Conservation (phyloP, 163 green algal species). For the Scenedesmus sp. region DNA sequence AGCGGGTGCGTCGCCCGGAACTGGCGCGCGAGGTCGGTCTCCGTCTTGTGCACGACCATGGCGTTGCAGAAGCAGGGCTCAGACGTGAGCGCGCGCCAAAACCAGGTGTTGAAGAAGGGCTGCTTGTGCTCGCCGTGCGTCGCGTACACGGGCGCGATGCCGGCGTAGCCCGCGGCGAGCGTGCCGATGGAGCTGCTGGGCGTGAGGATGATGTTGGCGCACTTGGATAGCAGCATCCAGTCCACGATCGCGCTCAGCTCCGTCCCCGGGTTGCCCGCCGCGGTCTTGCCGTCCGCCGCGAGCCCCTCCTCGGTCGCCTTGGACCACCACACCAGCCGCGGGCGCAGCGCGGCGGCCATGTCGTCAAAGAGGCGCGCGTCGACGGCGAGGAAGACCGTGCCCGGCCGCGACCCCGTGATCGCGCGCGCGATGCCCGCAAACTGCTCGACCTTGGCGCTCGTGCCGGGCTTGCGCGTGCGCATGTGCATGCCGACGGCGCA, state of each 20-base stretch:
- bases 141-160: conserved; percentile 3
- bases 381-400: conserved; percentile 8
- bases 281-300: neutral
- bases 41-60: no score
- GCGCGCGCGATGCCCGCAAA: conserved; percentile 14
- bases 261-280: conserved; percentile 21
- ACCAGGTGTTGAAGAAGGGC: conserved; percentile 26
- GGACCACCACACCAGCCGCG: conserved; percentile 1
- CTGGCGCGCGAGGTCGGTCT: no score
- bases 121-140: neutral
- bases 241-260: conserved; percentile 26
- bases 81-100: conserved; percentile 17
- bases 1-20: no score
- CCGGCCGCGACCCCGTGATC: neutral
- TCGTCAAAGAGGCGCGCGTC: neutral
- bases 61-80: conserved; percentile 24
- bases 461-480: neutral
- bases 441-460: neutral
- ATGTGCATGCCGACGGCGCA: conserved; percentile 24
- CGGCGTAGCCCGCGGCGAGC: conserved; percentile 1
- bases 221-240: neutral
- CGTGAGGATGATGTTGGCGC: conserved; percentile 3
- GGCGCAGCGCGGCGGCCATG: neutral
- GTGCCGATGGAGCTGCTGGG: neutral
- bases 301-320: neutral